Base-by-base conservation (phyloP, 176 grass and related monocot species). In the Stipa capillata region DNA sequence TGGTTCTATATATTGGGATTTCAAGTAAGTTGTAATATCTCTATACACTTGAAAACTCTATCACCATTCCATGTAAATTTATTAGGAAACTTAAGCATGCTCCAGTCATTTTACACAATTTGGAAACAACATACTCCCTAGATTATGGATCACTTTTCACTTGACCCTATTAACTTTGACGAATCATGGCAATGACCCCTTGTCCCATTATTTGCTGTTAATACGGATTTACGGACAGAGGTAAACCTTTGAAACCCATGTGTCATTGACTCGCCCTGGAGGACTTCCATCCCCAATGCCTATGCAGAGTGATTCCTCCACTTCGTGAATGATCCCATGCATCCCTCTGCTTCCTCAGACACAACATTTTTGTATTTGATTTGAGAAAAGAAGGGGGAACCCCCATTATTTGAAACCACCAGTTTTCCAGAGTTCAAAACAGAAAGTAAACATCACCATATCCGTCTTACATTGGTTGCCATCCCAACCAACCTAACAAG, bases 1-100 rank as follows among this genome's bases (percentile, higher is more conserved):
- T 36, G 96, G 96, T 17, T 81, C 90, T 64, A 93, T 92, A 86
- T 92, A 84, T 91, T 98, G 96, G 96, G 88, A 94, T 84, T 98
- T 98, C 72, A 98, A 94, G 95, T 98, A 94, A 90, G 87, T 63
- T 65, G 40, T 86, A 69, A 13, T 37, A 12, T 79, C 21, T 73
- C 20, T 42, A 61, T n/a, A 32, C 73, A 50, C 24, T 37, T 79
- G 17, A 79, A 33, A 77, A 54, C 20, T 28, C 4, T 48, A 7
- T 36, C n/a, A 51, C 48, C 23, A 33, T 41, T 61, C 34, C 35
- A 71, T 63, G 43, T 16, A 71, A 28, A 72, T 42, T 55, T 65
- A 43, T 43, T 24, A 72, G 23, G 24, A 78, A 57, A 29, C 16
- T 54, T 53, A 16, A 29, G 73, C 11, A 64, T 45, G 40, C n/a